Evolutionary conservation across 1,284 basidiomycete genomes (phyloP), one percentile per base, ranked within the genome.

Genomic region (Afroboletus lepidellus): DNA sequence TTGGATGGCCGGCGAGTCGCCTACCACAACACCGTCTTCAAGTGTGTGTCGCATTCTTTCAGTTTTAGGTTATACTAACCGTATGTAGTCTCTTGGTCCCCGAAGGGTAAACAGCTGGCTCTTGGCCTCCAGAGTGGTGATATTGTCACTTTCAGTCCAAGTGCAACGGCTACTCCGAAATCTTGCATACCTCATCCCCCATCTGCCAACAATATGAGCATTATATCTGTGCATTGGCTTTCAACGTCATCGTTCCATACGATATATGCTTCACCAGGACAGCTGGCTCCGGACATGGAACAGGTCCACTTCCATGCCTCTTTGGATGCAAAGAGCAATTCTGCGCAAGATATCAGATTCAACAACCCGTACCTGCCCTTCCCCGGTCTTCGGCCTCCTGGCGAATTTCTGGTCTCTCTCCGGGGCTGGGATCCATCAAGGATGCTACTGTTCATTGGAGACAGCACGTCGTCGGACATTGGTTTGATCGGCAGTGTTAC

Each of bases 91-190:
- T 81, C 84, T 20, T 94, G 92, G 91, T 93, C 92, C 3, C 85
- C 90, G 2, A 92, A 90, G 65, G 92, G 91, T 41, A 94, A 92
- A 66, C 90, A 92, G 57, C 70, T 94, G 30, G 90, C 88, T 0
- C 78, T 92, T 37, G 92, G 88, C 27, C 70, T 91, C 15, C 78
- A 78, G 53, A 78, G 75, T 18, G 91, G 92, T 4, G 83, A 87
- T 51, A 83, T 94, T 29, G 66, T 87, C 37, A 85, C 90, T 3
- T 89, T 84, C 64, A 77, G 78, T 34, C 79, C 86, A 18, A 75
- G 76, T 6, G 82, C 84, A 51, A 79, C 79, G 13, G 69, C 75
- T 3, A 65, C 75, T 7, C 73, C 75, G 9, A 84, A 89, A 62
- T 82, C 78, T 46, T 77, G 81, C 53, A 75, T 90, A 38, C 73